Evolutionary conservation across 257 asterid genomes (phyloP).

Genomic region (Solanum virginianum): DNA sequence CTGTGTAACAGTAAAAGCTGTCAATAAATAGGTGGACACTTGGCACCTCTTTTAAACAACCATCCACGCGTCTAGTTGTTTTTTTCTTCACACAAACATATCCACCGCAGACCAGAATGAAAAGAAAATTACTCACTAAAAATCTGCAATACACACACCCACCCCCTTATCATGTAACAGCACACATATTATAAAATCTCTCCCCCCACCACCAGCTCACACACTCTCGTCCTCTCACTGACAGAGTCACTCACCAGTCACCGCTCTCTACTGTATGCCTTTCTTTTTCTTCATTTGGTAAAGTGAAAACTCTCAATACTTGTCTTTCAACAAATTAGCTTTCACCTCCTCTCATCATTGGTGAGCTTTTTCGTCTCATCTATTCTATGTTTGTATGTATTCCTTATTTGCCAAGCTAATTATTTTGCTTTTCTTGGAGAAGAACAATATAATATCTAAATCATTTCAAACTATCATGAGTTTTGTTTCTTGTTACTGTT

Average conservation of each 20-base stretch:
- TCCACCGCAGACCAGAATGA: background rate
- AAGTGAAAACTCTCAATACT: slow-evolving; percentile 1
- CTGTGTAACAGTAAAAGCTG: background rate
- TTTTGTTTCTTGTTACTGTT: background rate
- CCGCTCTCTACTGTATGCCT: background rate
- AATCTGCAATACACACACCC: background rate
- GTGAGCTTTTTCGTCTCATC: background rate
- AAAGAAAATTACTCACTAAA: background rate
- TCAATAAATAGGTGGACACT: background rate
- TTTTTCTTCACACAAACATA: background rate
- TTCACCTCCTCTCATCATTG: background rate
- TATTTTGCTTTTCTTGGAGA: background rate
- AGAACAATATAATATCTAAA: background rate
- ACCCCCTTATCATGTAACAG: background rate
- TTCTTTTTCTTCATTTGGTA: slow-evolving; percentile 28
- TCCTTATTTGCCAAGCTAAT: background rate
- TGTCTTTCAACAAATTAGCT: slow-evolving; percentile 1
- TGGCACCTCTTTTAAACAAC: background rate
- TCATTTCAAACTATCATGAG: background rate
- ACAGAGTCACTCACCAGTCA: slow-evolving; percentile 7
- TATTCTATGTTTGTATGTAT: background rate
- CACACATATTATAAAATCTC: background rate
- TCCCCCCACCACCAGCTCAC: background rate
- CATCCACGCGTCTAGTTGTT: background rate
- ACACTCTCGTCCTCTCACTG: background rate